Conservation (phyloP, 2,329 filamentous ascomycete genomes). For the Colletotrichum sp. region DNA sequence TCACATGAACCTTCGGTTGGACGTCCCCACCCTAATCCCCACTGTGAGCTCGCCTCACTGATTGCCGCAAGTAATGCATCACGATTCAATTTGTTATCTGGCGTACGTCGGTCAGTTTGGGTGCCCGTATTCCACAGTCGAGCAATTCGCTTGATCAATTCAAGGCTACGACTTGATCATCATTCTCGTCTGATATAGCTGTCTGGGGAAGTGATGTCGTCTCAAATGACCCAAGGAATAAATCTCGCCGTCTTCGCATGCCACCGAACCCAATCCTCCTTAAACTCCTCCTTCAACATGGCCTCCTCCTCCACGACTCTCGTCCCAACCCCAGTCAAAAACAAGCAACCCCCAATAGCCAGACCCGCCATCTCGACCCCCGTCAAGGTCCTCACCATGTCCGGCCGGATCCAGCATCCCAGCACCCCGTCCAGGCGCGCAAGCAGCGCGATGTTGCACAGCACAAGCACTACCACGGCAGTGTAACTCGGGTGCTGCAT, state of each 20-base stretch:
- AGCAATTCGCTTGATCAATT: too few relatives aligned
- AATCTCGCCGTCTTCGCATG: conserved; percentile 52
- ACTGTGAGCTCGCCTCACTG: too few relatives aligned
- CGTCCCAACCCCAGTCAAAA: conserved; percentile 30
- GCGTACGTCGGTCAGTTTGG: too few relatives aligned
- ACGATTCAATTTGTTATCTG: too few relatives aligned
- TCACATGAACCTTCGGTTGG: too few relatives aligned
- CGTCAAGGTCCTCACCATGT: conserved; percentile 10
- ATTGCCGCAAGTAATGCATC: too few relatives aligned
- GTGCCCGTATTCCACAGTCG: too few relatives aligned
- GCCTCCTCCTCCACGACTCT: conserved; percentile 54
- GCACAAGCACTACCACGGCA: conserved; percentile 40
- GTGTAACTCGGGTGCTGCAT: conserved; percentile 60
- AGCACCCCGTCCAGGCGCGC: conserved; percentile 40
- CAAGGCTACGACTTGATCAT: too few relatives aligned
- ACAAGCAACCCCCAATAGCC: conserved; percentile 14
- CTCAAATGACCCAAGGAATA: conserved; percentile 46
- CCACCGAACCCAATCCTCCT: conserved; percentile 53
- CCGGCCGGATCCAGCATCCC: conserved; percentile 41
- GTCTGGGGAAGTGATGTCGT: too few relatives aligned
- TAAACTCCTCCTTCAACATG: conserved; percentile 54
- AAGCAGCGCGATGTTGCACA: conserved; percentile 36
- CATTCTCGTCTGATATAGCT: too few relatives aligned
- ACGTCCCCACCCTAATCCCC: too few relatives aligned
- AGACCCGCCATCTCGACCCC: conserved; percentile 3